Evolutionary conservation across 176 grass and related monocot genomes (phyloP).

Genomic region (Carex scoparia): DNA sequence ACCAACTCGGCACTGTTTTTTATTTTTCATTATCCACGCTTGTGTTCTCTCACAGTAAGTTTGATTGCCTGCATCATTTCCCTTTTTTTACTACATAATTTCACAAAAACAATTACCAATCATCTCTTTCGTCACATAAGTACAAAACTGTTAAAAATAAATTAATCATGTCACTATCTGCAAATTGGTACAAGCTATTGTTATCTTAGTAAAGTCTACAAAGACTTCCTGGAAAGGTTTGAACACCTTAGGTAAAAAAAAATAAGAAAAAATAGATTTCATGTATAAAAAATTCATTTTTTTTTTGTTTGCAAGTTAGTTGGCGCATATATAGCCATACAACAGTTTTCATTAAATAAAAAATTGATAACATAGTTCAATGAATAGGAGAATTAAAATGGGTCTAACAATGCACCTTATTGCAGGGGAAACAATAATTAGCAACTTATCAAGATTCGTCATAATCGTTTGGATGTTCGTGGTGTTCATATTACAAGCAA

Average conservation of each 20-base stretch:
- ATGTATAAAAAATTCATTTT: neutral
- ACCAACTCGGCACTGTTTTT: conserved; percentile 32
- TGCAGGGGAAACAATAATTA: conserved; percentile 47
- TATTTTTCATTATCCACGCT: conserved; percentile 32
- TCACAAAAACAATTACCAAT: neutral
- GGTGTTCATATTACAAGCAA: conserved; percentile 66
- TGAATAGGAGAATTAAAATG: neutral
- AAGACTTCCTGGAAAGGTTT: neutral
- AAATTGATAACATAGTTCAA: neutral
- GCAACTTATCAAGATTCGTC: conserved; percentile 50
- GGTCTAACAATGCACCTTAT: neutral
- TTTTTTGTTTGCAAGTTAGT: neutral
- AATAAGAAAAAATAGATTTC: neutral
- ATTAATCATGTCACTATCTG: neutral
- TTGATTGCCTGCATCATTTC: neutral
- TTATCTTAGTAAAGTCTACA: neutral
- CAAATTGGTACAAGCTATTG: neutral
- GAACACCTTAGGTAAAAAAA: neutral
- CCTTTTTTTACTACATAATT: neutral
- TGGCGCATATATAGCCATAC: neutral
- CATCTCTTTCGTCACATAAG: neutral
- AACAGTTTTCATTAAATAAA: neutral
- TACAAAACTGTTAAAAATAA: too few species aligned
- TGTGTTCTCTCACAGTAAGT: conserved; percentile 33
- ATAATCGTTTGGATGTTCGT: conserved; percentile 69